A percentile compares a stretch with the other conserved stretches of the same genome.
Conservation (phyloP, 495 filamentous ascomycete species). For the Evernia prunastri region DNA sequence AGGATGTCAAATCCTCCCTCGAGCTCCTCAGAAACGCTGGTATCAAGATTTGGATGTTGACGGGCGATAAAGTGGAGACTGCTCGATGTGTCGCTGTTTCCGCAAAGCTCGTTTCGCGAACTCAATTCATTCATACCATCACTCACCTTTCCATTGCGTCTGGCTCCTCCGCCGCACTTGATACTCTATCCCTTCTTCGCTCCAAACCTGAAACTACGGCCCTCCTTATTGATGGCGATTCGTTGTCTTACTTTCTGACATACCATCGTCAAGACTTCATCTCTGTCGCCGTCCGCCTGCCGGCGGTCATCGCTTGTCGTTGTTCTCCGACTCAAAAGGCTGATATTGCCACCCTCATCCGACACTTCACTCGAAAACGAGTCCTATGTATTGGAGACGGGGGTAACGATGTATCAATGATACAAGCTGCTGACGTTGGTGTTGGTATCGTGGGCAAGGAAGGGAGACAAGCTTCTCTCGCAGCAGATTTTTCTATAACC, state of each 20-base stretch:
- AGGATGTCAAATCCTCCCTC: constrained; percentile 88
- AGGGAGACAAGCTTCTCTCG: constrained; percentile 86
- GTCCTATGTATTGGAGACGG: constrained; percentile 96
- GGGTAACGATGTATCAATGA: constrained; percentile 99
- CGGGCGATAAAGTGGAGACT: constrained; percentile 97
- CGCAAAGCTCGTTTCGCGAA: constrained; percentile 86
- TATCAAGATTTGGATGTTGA: constrained; percentile 99
- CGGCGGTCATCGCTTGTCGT: constrained; percentile 90
- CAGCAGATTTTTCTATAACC: constrained; percentile 91
- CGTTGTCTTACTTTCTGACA: constrained; percentile 70
- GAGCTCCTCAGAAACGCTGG: constrained; percentile 95
- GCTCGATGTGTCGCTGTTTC: constrained; percentile 93
- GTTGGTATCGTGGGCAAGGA: constrained; percentile 98
- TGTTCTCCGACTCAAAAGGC: constrained; percentile 98
- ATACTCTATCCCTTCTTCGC: constrained; percentile 79
- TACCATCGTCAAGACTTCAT: constrained; percentile 83
- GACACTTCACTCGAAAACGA: constrained; percentile 83
- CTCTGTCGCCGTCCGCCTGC: constrained; percentile 75
- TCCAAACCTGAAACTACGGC: constrained; percentile 78
- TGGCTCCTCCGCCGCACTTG: constrained; percentile 57
- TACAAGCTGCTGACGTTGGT: constrained; percentile 94
- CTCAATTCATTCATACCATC: constrained; percentile 94
- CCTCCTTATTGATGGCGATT: constrained; percentile 92
- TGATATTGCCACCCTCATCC: constrained; percentile 85
- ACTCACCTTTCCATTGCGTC: constrained; percentile 51